phyloP scores from a whole-genome alignment of 371 early-diverging fungal genomes.

The Rhizopus stolonifer region DNA sequence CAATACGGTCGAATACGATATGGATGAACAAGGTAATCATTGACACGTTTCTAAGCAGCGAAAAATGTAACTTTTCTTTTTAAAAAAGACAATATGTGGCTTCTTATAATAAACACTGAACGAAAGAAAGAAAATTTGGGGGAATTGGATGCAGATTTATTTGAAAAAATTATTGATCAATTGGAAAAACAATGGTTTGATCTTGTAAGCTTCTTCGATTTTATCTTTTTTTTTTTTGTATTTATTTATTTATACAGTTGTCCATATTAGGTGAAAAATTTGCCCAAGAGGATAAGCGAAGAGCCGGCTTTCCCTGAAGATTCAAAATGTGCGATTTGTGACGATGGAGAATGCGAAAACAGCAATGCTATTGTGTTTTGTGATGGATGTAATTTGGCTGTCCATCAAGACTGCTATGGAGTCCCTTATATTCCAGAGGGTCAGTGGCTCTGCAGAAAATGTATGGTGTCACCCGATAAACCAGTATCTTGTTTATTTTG shows the following conservation, averaged over 20 bases:
- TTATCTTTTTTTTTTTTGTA: constrained; percentile 14
- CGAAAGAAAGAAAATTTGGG: constrained; percentile 57
- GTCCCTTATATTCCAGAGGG: constrained; percentile 99
- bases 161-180: constrained; percentile 90
- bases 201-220: constrained; percentile 54
- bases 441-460: constrained; percentile 97
- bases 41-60: background rate
- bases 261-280: constrained; percentile 34
- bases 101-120: constrained; percentile 68
- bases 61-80: background rate
- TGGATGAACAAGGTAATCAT: constrained; percentile 90
- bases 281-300: constrained; percentile 37
- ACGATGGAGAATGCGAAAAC: constrained; percentile 94
- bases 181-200: constrained; percentile 98
- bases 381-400: constrained; percentile 98
- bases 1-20: constrained; percentile 89
- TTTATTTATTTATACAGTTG: background rate
- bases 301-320: constrained; percentile 63
- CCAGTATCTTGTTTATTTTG: constrained; percentile 94
- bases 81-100: constrained; percentile 67
- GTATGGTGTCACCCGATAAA: constrained; percentile 90
- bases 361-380: constrained; percentile 98
- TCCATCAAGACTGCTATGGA: constrained; percentile 99
- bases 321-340: constrained; percentile 90
- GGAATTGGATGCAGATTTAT: constrained; percentile 56